Conservation (phyloP, 352 stramenopile species). For the Pythium biforme region DNA sequence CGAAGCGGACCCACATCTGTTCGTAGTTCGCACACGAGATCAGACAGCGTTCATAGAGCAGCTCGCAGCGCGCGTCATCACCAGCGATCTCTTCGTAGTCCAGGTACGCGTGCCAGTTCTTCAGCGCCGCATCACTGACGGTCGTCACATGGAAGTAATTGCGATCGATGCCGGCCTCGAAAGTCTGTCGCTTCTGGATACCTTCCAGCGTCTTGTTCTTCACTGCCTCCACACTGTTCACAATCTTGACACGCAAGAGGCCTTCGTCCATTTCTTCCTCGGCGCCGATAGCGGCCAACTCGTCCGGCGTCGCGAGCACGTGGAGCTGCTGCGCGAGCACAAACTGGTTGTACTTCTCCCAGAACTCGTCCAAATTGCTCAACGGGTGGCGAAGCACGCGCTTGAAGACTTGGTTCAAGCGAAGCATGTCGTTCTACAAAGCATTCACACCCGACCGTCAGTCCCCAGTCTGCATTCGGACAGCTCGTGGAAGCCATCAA, state of each 20-base stretch:
- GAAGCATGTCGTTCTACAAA: constrained; percentile 77
- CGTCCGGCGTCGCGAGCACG: constrained; percentile 57
- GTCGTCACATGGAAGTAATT: constrained; percentile 83
- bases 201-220: constrained; percentile 72
- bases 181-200: constrained; percentile 61
- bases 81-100: constrained; percentile 71
- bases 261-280: constrained; percentile 78
- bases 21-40: constrained; percentile 86
- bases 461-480: background rate
- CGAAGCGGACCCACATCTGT: constrained; percentile 76
- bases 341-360: constrained; percentile 87
- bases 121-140: constrained; percentile 58
- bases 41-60: constrained; percentile 76
- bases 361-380: constrained; percentile 80
- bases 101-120: constrained; percentile 80
- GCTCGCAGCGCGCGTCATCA: constrained; percentile 49
- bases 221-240: constrained; percentile 66
- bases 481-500: no score
- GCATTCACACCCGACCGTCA: background rate
- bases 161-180: constrained; percentile 75
- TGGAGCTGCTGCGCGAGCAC: constrained; percentile 69
- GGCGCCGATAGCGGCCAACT: constrained; percentile 52
- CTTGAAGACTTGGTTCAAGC: constrained; percentile 80
- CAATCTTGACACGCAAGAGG: constrained; percentile 75
- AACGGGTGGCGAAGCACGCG: constrained; percentile 68